Conservation (phyloP, 106 monocot genomes). For the Dendrobium chrysotoxum region DNA sequence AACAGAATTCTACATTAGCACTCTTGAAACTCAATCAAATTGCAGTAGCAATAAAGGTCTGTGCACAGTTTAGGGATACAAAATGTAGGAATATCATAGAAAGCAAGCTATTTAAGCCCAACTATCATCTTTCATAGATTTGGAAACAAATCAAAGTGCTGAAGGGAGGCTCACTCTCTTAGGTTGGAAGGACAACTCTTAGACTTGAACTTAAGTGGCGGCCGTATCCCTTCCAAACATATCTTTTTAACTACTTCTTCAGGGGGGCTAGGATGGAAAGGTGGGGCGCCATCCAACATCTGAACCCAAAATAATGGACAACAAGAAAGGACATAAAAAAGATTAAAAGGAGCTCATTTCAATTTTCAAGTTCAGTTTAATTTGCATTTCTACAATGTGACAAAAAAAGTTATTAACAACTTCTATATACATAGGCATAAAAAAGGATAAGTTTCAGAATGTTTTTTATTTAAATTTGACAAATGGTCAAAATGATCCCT, state of each 20-base stretch:
- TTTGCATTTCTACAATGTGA: not conserved
- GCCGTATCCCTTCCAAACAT: constrained; percentile 73
- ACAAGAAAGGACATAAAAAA: constrained; percentile 1
- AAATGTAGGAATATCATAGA: not conserved
- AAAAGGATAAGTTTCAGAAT: not conserved
- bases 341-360: not conserved
- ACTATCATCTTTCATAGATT: not conserved
- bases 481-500: too few species aligned
- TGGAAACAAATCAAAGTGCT: not conserved
- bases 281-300: constrained; percentile 85
- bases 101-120: not conserved
- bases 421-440: not conserved
- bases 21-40: not conserved
- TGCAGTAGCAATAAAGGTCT: not conserved
- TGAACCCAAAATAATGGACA: constrained; percentile 22
- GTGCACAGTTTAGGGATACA: not conserved
- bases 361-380: not conserved
- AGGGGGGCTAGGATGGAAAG: constrained; percentile 65
- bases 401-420: not conserved
- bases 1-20: not conserved
- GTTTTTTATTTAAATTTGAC: not conserved
- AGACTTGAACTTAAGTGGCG: constrained; percentile 62
- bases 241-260: constrained; percentile 64
- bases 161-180: constrained; percentile 52
- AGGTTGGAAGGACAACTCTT: constrained; percentile 56